Percentiles rank a stretch among this genome's conserved stretches.
phyloP scores from a whole-genome alignment of 148 eudicot species.

The Selenicereus undatus region DNA sequence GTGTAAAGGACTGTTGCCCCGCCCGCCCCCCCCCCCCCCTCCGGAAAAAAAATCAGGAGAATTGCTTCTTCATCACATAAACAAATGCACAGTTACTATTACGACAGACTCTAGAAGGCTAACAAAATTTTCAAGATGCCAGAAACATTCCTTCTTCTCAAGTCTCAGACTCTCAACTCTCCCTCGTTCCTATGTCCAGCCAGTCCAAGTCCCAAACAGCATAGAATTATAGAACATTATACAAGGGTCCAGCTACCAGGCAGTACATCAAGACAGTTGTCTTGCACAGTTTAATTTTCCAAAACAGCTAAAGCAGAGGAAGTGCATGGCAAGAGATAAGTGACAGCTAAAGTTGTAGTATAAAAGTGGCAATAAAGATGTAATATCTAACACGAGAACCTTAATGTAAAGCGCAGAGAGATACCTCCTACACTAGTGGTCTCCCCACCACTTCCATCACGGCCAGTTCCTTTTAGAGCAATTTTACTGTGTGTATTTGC shows the following conservation, averaged over 20 bases:
- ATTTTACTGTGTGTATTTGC: conserved; percentile 65
- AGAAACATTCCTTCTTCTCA: too few species aligned
- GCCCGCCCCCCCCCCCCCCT: too few species aligned
- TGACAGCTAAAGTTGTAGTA: neutral
- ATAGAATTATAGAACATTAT: neutral
- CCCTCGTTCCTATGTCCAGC: too few species aligned
- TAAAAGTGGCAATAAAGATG: neutral
- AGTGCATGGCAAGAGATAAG: neutral
- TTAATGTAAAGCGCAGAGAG: neutral
- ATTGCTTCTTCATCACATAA: too few species aligned
- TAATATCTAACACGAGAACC: neutral
- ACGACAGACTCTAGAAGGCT: neutral
- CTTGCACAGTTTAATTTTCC: neutral
- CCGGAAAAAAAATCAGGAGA: too few species aligned
- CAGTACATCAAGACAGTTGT: neutral
- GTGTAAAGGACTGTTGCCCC: too few species aligned
- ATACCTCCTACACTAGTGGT: conserved; percentile 48
- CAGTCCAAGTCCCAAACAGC: too few species aligned
- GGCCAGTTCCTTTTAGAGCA: conserved; percentile 44
- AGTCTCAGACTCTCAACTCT: too few species aligned
- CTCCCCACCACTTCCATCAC: conserved; percentile 40
- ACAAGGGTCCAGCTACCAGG: neutral
- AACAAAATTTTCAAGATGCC: too few species aligned
- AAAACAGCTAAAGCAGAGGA: neutral
- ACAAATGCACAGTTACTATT: too few species aligned